phyloP scores from a whole-genome alignment of 345 rosid genomes.

The Bretschneidera sinensis region DNA sequence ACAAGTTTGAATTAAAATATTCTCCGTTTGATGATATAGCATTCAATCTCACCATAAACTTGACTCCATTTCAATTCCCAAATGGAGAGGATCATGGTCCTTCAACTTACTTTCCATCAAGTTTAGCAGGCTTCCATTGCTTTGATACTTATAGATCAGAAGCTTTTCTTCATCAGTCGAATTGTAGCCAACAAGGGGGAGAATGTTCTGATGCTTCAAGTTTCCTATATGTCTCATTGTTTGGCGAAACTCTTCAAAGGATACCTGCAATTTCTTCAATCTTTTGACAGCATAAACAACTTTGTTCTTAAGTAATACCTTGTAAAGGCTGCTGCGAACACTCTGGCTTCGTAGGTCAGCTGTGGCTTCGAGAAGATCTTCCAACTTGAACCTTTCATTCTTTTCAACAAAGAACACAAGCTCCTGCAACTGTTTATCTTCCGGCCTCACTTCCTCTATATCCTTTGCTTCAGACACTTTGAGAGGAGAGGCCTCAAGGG shows the following conservation, averaged over 20 bases:
- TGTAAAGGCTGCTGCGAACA: slow-evolving; percentile 47
- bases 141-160: slow-evolving; percentile 51
- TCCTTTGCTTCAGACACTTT: slow-evolving; percentile 6
- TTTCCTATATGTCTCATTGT: slow-evolving; percentile 43
- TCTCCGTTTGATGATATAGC: no score
- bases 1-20: no score
- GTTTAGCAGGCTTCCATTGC: slow-evolving; percentile 50
- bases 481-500: slow-evolving; percentile 28
- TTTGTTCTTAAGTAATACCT: slow-evolving; percentile 40
- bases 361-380: slow-evolving; percentile 53
- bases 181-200: slow-evolving; percentile 46
- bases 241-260: slow-evolving; percentile 35
- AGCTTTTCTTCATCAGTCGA: slow-evolving; percentile 45
- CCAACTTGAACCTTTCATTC: slow-evolving; percentile 40
- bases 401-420: slow-evolving; percentile 49
- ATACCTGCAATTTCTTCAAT: slow-evolving; percentile 41
- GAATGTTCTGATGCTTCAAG: slow-evolving; percentile 53
- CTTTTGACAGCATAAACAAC: slow-evolving; percentile 48
- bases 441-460: slow-evolving; percentile 19
- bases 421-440: slow-evolving; percentile 28
- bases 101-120: slow-evolving; percentile 34
- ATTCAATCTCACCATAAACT: no score
- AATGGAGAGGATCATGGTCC: no score
- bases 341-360: slow-evolving; percentile 48
- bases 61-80: no score